Base-by-base conservation (phyloP, 2,329 filamentous ascomycete species). In the Juglanconis sp. region DNA sequence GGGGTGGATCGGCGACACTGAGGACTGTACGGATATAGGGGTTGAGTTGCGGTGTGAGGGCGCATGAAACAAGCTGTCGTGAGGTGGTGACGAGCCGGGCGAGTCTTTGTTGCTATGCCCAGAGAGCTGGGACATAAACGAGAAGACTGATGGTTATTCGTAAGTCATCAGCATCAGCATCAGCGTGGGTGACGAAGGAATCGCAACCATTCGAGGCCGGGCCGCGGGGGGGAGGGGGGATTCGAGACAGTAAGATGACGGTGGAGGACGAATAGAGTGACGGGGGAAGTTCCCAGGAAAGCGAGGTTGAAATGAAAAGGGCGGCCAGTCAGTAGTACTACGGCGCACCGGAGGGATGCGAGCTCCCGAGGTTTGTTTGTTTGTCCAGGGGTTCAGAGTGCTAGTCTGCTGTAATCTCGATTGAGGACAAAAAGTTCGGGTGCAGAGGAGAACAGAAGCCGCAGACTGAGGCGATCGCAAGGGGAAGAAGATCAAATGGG, bases 71-170 rank as follows among this genome's bases (percentile, higher is more conserved):
- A 63, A 64, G 51, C 58, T 62, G 66, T 76, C 73, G 69, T 69
- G 68, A 55, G 76, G 73, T 61, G 79, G 77, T 50, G 79, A 79
- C 42, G 77, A 75, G 59, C 77, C 72, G 58, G 77, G 76, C 31
- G 77, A 78, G 68, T 77, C 74, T 66, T 68, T 70, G 62, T 53
- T 62, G 58, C 61, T 61, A 61, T 74, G 70, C 65, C 77, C 78
- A 66, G 88, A 89, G 79, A 90, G 87, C 76, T 88, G 86, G 74
- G 90, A 92, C 84, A 96, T 94, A 77, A 96, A 96, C 68, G 91
- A 96, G 68, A 92, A 81, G 60, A 96, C 92, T 96, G 73, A 60
- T 53, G 51, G 38, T 61, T 58, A 58, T 55, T 50, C 56, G 32
- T 47, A 40, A 53, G 65, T 60, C 61, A 63, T 58, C 56, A 66